A percentile compares a stretch with the other conserved stretches of the same genome.
Conservation (phyloP, 2,329 filamentous ascomycete genomes). For the Xylariaceae sp. region DNA sequence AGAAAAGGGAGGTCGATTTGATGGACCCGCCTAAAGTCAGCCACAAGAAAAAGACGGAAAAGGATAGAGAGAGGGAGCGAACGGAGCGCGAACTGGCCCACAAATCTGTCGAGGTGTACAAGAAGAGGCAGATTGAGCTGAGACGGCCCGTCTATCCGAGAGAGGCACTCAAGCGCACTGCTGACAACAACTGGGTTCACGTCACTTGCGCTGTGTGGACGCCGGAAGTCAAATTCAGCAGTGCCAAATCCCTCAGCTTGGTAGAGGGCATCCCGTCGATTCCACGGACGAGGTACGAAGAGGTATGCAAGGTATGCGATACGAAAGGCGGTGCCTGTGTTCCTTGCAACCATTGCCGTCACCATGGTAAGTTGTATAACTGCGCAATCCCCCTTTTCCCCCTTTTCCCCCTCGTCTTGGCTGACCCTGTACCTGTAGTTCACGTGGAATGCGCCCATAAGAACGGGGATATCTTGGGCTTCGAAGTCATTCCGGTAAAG, state of each 20-base stretch:
- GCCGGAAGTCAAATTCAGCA: constrained; percentile 87
- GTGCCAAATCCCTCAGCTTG: constrained; percentile 72
- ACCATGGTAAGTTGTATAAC: constrained; percentile 35
- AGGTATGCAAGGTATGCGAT: constrained; percentile 81
- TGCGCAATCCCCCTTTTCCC: not conserved
- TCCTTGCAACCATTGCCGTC: constrained; percentile 68
- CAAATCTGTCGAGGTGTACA: constrained; percentile 75
- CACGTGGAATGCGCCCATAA: constrained; percentile 90
- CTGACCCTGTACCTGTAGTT: constrained; percentile 48
- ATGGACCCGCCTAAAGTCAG: constrained; percentile 74
- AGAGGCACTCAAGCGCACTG: constrained; percentile 87
- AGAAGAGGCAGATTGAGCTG: constrained; percentile 73
- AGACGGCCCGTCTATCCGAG: constrained; percentile 79
- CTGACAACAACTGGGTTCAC: constrained; percentile 97
- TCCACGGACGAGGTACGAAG: constrained; percentile 64
- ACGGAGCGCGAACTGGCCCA: constrained; percentile 77
- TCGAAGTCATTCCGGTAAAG: constrained; percentile 87
- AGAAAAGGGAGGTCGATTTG: constrained; percentile 74
- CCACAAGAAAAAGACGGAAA: constrained; percentile 84
- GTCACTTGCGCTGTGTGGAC: constrained; percentile 90
- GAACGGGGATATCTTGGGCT: constrained; percentile 75
- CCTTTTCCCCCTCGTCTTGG: no score
- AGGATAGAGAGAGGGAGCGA: constrained; percentile 83
- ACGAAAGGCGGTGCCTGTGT: constrained; percentile 71
- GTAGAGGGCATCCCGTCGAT: constrained; percentile 89